These are phyloP conservation scores for Tilletia indica DNA, from an alignment of 1,284 basidiomycete species.

Conservation along the genomic window DNA sequence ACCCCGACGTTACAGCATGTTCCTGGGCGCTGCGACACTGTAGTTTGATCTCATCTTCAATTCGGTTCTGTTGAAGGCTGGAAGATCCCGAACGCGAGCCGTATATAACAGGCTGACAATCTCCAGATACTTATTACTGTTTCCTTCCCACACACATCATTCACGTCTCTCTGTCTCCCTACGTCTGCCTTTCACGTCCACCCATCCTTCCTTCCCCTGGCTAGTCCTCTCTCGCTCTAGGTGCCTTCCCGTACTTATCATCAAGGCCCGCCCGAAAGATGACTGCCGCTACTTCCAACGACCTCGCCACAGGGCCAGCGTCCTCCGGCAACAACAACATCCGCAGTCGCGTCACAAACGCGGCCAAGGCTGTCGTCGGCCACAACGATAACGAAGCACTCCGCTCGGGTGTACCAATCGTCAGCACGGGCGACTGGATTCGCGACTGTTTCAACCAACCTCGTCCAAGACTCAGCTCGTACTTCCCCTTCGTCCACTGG, in stretches of 20 bases:
- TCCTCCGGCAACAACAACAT: not conserved
- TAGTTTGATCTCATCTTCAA: no score
- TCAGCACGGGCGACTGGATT: slow-evolving; percentile 47
- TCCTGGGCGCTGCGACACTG: no score
- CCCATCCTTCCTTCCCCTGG: not conserved
- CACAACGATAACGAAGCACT: slow-evolving; percentile 51
- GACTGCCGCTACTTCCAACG: not conserved
- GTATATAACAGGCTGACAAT: no score
- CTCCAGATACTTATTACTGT: no score
- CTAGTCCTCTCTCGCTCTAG: not conserved
- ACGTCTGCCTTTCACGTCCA: no score
- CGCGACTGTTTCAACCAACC: slow-evolving; percentile 36
- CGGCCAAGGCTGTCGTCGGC: slow-evolving; percentile 32
- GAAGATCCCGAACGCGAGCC: no score
- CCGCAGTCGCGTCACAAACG: slow-evolving; percentile 6
- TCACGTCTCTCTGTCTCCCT: no score
- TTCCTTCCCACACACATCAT: no score
- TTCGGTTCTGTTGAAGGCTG: no score
- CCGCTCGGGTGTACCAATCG: slow-evolving; percentile 51
- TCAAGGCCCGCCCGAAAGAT: not conserved
- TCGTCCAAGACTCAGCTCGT: slow-evolving; percentile 44
- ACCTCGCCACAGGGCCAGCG: not conserved
- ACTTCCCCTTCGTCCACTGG: slow-evolving; percentile 55
- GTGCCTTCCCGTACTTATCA: not conserved
- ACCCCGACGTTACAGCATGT: no score